Evolutionary conservation across 1,284 basidiomycete genomes (phyloP), one percentile per base, ranked within the genome.

Genomic region (Vanrija sp.): DNA sequence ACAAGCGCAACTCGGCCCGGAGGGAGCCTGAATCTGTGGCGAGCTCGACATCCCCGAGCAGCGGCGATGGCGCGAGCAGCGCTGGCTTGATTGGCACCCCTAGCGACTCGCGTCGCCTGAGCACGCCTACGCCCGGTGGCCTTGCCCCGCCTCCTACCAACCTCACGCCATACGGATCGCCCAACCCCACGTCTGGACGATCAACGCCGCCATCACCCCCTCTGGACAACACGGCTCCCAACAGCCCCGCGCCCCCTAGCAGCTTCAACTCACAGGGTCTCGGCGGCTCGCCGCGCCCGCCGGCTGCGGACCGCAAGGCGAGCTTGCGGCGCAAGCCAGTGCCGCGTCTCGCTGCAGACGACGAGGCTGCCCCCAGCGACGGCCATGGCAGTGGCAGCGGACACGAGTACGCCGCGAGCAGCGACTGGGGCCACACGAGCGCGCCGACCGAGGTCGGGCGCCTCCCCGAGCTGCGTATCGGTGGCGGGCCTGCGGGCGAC

Each of bases 311-410:
- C 51, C 56, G 60, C 47, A 58, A 58, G 52, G 54, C 29, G 16
- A 52, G 49, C n/a, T 40, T 56, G n/a, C 48, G 60, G 12, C 57
- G 60, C 40, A 62, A 62, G 50, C 57, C 60, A 18, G 60, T 62
- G n/a, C 60, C 60, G 10, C 49, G 44, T 14, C 52, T 62, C n/a
- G 28, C 8, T 18, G 28, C 34, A 21, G 48, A 46, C 19, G 55
- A 46, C 14, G 47, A 29, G n/a, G 21, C 34, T n/a, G 16, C 16
- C 18, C 46, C 6, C 26, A 23, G 16, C 43, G 18, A 19, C 18
- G 15, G 45, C 25, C 26, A 16, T 19, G 29, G 16, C 38, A 15
- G 26, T 10, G 9, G 34, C 34, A 34, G 34, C 14, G 34, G 34
- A 34, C 15, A 25, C 38, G 43, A 43, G 16, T 10, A 28, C 28